These are phyloP conservation scores for Flaveria robusta DNA, from an alignment of 129 eudicot genomes.

Conservation along the genomic window DNA sequence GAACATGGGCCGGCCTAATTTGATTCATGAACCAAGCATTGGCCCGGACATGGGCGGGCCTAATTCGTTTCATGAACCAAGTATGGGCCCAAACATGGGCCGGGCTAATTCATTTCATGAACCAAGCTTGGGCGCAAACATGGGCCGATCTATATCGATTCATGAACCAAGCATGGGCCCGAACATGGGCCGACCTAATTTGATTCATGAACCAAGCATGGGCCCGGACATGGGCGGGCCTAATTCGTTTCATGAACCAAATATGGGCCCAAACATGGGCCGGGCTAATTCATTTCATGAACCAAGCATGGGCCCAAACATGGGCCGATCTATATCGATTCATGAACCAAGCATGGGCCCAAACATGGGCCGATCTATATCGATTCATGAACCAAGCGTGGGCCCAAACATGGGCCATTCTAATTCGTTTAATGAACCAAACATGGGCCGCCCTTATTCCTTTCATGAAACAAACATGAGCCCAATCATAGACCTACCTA, in stretches of 20 bases:
- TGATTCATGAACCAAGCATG: no score
- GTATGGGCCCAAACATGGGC: neutral
- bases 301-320: no score
- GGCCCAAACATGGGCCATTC: slow-evolving; percentile 2
- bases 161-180: slow-evolving; percentile 13
- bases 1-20: slow-evolving; percentile 16
- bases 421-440: slow-evolving; percentile 13
- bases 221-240: no score
- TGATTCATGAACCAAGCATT: slow-evolving; percentile 15
- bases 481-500: slow-evolving; percentile 17
- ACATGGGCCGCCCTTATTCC: slow-evolving; percentile 18
- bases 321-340: slow-evolving; percentile 17
- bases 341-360: slow-evolving; percentile 1
- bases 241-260: no score
- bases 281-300: no score
- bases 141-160: slow-evolving; percentile 15
- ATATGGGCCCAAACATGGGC: no score
- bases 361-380: slow-evolving; percentile 1
- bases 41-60: slow-evolving; percentile 35
- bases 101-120: slow-evolving; percentile 19
- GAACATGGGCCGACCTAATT: no score
- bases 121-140: slow-evolving; percentile 20
- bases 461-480: slow-evolving; percentile 21
- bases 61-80: slow-evolving; percentile 25
- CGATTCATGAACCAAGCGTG: slow-evolving; percentile 15